A percentile compares a stretch with the other conserved stretches of the same genome.
Evolutionary conservation across 495 filamentous ascomycete species (phyloP).

Genomic region (Penicillium herquei): DNA sequence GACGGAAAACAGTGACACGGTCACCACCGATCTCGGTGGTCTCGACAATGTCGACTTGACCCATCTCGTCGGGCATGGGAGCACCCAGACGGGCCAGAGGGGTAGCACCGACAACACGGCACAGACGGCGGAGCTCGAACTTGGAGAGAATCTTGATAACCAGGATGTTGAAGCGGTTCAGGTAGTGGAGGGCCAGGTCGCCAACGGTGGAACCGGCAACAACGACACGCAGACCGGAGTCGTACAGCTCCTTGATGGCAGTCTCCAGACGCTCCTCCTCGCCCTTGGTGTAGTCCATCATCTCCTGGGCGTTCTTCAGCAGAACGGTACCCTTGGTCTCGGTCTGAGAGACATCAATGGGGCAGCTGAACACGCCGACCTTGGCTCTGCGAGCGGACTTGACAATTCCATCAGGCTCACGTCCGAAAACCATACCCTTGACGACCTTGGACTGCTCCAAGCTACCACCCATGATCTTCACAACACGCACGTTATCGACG

Average conservation of each 20-base stretch:
- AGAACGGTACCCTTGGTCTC: slow-evolving; percentile 99
- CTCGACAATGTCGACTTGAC: slow-evolving; percentile 90
- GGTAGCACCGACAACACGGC: slow-evolving; percentile 94
- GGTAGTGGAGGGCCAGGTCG: slow-evolving; percentile 94
- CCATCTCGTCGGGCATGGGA: slow-evolving; percentile 99
- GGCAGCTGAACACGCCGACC: slow-evolving; percentile 94
- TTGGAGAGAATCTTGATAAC: slow-evolving; percentile 98
- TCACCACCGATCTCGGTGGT: slow-evolving; percentile 98
- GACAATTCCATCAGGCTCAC: slow-evolving; percentile 84
- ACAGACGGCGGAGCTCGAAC: slow-evolving; percentile 90
- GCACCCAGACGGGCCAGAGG: slow-evolving; percentile 93
- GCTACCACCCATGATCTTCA: slow-evolving; percentile 99
- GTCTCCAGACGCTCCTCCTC: slow-evolving; percentile 90
- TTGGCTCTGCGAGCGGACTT: slow-evolving; percentile 92
- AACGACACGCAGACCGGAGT: slow-evolving; percentile 88
- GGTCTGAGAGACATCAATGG: slow-evolving; percentile 93
- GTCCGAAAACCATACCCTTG: slow-evolving; percentile 96
- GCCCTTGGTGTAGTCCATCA: slow-evolving; percentile 96
- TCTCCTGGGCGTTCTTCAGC: slow-evolving; percentile 94
- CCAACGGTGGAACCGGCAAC: slow-evolving; percentile 89
- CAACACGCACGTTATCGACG: slow-evolving; percentile 97
- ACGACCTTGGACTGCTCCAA: slow-evolving; percentile 91
- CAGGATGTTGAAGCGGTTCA: slow-evolving; percentile 93
- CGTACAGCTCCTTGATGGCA: slow-evolving; percentile 90
- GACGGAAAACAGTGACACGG: slow-evolving; percentile 96